Base-by-base conservation (phyloP, 352 stramenopile species). In the Globisporangium nagaii region DNA sequence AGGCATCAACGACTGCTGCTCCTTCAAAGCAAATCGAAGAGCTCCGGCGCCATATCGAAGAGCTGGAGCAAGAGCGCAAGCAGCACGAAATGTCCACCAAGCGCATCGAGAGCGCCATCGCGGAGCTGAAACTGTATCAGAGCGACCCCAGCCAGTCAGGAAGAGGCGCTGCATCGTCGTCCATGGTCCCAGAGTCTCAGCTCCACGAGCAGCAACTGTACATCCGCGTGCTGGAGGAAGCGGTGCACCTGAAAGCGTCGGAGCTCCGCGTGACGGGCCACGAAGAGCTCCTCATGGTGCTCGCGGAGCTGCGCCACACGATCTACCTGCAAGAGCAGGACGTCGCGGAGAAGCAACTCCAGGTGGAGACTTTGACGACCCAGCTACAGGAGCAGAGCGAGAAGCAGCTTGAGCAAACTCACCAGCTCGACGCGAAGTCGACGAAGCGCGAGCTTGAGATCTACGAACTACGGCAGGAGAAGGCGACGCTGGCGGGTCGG, bases 201-300 rank as follows among this genome's bases (percentile, higher is more conserved):
- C 20, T 60, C 27, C 56, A 65, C 3, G 81, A 89, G 31, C 79
- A 92, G 36, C 58, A 67, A 22, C 58, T 73, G 0, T 93, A 93
- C 47, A 86, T 91, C 30, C 80, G 77, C 20, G 70, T 93, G 22
- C 70, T 93, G 9, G 83, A 93, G 66, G 79, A 90, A 60, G 78
- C 75, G 4, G 65, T 91, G 1, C 78, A 90, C 28, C 25, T 93
- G 2, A 89, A 87, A 53, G 83, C 83, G 9, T 70, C 62, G 1
- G 83, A 93, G 32, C 67, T 90, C 28, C 63, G 79, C 19, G 63
- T 90, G 19, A 79, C 76, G 3, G 81, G 79, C 3, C 80, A 93
- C 44, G 83, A 90, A 55, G 83, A 93, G 52, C 61, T 90, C 0
- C 66, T 93, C 2, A 52, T 90, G 12, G 80, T 93, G 10, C 65